phyloP scores from a whole-genome alignment of 805 yeast genomes.

The Scheffersomyces amazonensis region DNA sequence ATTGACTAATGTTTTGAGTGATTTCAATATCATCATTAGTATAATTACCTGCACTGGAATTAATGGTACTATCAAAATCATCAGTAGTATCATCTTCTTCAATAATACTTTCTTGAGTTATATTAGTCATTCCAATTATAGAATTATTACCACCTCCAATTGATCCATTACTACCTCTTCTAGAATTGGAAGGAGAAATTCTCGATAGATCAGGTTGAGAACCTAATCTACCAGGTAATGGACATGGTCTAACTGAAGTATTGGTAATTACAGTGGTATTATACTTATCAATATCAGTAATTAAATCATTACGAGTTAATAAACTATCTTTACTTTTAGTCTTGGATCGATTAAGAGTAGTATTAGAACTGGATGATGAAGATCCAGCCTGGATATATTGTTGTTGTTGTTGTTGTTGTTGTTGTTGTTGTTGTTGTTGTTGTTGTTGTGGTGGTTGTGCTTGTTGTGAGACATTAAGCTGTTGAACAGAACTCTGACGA shows the following conservation, averaged over 20 bases:
- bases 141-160: not conserved
- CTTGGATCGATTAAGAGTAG: not conserved
- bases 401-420: not conserved
- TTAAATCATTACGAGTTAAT: conserved; percentile 23
- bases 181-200: conserved; percentile 1
- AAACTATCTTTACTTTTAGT: not conserved
- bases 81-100: conserved; percentile 12
- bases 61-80: conserved; percentile 1
- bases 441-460: not conserved
- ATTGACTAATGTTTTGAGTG: conserved; percentile 33
- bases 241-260: conserved; percentile 19
- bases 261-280: conserved; percentile 1
- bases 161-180: conserved; percentile 9
- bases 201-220: conserved; percentile 6
- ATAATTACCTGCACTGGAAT: conserved; percentile 5
- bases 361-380: not conserved
- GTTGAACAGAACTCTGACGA: conserved; percentile 6
- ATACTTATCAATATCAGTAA: conserved; percentile 19
- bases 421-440: not conserved
- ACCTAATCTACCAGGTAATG: conserved; percentile 26
- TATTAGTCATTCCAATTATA: not conserved
- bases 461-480: not conserved
- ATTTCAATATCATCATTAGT: conserved; percentile 29
- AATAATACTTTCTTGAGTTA: conserved; percentile 11
- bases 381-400: not conserved